Percentiles rank a stretch among this genome's conserved stretches.
These are phyloP conservation scores for Cercospora canescens DNA, from an alignment of 2,329 filamentous ascomycete genomes.

Conservation along the genomic window DNA sequence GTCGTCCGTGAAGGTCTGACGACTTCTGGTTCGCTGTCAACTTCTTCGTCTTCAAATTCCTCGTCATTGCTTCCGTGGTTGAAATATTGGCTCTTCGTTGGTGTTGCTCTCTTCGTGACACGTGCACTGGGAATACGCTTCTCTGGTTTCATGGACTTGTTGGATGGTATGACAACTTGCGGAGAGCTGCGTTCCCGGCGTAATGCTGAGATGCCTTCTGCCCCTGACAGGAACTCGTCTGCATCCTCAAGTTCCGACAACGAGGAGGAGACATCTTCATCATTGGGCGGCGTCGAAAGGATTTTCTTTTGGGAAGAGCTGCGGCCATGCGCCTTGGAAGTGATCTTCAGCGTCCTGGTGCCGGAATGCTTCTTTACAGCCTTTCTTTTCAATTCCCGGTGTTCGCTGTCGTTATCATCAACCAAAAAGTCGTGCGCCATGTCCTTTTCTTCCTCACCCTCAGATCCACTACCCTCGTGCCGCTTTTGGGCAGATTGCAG, in stretches of 20 bases:
- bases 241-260: slow-evolving; percentile 9
- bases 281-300: slow-evolving; percentile 5
- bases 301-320: not conserved
- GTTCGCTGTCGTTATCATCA: not conserved
- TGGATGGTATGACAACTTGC: slow-evolving; percentile 28
- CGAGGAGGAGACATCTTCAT: not conserved
- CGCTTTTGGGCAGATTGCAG: slow-evolving; percentile 28
- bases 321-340: slow-evolving; percentile 5
- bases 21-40: slow-evolving; percentile 31
- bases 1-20: slow-evolving; percentile 34
- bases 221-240: not conserved
- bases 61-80: slow-evolving; percentile 11
- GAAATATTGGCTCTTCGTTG: slow-evolving; percentile 34
- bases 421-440: slow-evolving; percentile 36
- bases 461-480: not conserved
- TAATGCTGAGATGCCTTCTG: slow-evolving; percentile 3
- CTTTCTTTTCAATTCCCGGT: not conserved
- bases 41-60: slow-evolving; percentile 19
- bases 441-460: slow-evolving; percentile 13
- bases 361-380: not conserved
- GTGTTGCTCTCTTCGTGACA: slow-evolving; percentile 29
- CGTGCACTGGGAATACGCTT: slow-evolving; percentile 6
- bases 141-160: slow-evolving; percentile 2
- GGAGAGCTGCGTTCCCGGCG: slow-evolving; percentile 21
- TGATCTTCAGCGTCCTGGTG: slow-evolving; percentile 3